Base-by-base conservation (phyloP, 192 early-diverging fungal genomes). In the Phlyctochytrium arcticum region DNA sequence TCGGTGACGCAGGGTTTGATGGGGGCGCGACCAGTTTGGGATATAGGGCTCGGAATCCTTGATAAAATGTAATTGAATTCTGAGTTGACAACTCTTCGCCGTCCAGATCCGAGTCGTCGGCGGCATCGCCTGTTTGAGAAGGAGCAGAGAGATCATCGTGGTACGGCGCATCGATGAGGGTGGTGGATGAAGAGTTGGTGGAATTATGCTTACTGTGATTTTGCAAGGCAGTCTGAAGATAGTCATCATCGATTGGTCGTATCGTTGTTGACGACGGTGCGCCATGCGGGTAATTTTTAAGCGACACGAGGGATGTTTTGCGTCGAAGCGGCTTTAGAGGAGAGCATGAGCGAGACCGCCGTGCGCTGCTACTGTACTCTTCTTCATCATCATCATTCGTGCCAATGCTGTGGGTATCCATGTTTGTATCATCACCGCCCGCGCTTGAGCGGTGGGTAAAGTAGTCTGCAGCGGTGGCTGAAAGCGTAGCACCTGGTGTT, bases 21-120 rank as follows among this genome's bases (percentile, higher is more conserved):
- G 17, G 35, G 4, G 37, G 15, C 35, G 48, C 49, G 17, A 71
- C 59, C 59, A 78, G 36, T 30, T 58, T 53, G 17, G 76, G 76
- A 48, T 78, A 42, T 10, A 66, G 10, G 17, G 71, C 72, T 19
- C 76, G 67, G 33, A 78, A 78, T 17, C 76, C 76, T 60, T 78
- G 76, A 48, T 74, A 78, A 31, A 78, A 67, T 12, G 76, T 78
- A 19, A 74, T 71, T 3, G 67, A 62, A 21, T 54, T 69, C 49
- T 75, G 65, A 8, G 67, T 26, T 12, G 54, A 57, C 2, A 69
- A 48, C 58, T 69, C 67, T 23, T 69, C 67, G 3, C 12, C 59
- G 23, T 63, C 30, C n/a, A 29, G 15, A 15, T 69, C 67, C 17
- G 48, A 7, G 27, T 53, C 59, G 2, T 35, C 32, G 34, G 26